Conservation (phyloP, 2,329 filamentous ascomycete species). For the Thelonectria blattea region DNA sequence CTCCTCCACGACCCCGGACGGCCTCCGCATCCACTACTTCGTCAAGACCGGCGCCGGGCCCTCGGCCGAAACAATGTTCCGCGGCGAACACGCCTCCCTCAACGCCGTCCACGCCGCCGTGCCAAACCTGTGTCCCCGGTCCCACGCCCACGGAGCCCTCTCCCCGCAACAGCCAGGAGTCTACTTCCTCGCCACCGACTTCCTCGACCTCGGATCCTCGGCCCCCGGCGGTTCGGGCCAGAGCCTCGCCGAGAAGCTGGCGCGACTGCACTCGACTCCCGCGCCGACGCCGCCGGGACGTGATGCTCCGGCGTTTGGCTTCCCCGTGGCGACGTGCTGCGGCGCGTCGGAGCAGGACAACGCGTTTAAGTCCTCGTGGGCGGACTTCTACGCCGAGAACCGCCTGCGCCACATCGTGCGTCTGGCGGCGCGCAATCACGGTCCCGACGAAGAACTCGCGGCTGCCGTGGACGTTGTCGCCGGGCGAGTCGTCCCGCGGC, state of each 20-base stretch:
- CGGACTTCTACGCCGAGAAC: slow-evolving; percentile 83
- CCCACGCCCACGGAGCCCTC: slow-evolving; percentile 73
- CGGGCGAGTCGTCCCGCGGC: slow-evolving; percentile 70
- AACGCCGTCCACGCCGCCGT: slow-evolving; percentile 78
- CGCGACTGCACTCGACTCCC: slow-evolving; percentile 76
- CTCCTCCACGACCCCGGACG: slow-evolving; percentile 50
- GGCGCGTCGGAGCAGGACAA: slow-evolving; percentile 86
- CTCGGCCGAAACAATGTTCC: slow-evolving; percentile 72
- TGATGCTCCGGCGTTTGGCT: slow-evolving; percentile 73
- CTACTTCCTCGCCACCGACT: slow-evolving; percentile 76
- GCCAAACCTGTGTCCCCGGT: slow-evolving; percentile 76
- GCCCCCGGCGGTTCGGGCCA: slow-evolving; percentile 52
- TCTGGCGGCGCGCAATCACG: slow-evolving; percentile 65
- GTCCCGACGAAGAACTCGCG: slow-evolving; percentile 66
- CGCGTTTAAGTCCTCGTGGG: slow-evolving; percentile 74
- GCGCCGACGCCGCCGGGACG: slow-evolving; percentile 62
- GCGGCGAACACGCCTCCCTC: slow-evolving; percentile 81
- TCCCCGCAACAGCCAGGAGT: slow-evolving; percentile 51
- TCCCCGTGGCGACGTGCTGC: slow-evolving; percentile 84
- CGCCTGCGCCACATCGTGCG: slow-evolving; percentile 70
- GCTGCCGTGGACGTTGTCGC: slow-evolving; percentile 70
- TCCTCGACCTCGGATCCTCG: slow-evolving; percentile 67
- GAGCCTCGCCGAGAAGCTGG: slow-evolving; percentile 77
- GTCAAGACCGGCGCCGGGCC: slow-evolving; percentile 71
- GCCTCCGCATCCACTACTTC: slow-evolving; percentile 65